Evolutionary conservation across 208 protist species (phyloP).

Genomic region (Blastocrithidia nonstop): DNA sequence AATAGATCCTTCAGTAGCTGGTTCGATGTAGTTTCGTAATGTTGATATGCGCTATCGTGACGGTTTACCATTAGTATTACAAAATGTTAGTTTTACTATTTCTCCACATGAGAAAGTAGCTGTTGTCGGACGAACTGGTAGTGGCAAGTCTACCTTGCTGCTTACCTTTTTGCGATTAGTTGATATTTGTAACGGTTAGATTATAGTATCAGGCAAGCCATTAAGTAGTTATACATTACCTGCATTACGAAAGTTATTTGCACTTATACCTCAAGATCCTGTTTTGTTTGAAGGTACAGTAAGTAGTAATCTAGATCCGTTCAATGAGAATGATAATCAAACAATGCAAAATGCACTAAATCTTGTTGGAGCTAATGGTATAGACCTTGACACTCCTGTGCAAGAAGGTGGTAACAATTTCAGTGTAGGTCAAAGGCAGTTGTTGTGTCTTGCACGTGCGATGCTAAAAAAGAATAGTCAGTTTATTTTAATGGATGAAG

Average conservation of each 20-base stretch:
- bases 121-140: conserved; percentile 69
- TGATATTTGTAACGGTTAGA: conserved; percentile 15
- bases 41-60: conserved; percentile 65
- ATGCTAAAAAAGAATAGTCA: conserved; percentile 30
- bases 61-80: conserved; percentile 56
- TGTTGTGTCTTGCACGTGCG: conserved; percentile 56
- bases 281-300: conserved; percentile 62
- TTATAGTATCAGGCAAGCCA: conserved; percentile 23
- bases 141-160: conserved; percentile 73
- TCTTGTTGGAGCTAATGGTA: conserved; percentile 18
- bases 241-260: conserved; percentile 36
- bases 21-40: conserved; percentile 34
- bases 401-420: conserved; percentile 19
- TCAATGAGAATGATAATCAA: conserved; percentile 17
- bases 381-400: neutral
- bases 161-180: conserved; percentile 52
- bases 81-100: conserved; percentile 36
- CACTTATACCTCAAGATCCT: conserved; percentile 72
- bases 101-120: conserved; percentile 52
- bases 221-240: conserved; percentile 18
- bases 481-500: conserved; percentile 79
- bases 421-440: conserved; percentile 63
- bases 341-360: conserved; percentile 18
- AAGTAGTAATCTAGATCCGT: conserved; percentile 58
- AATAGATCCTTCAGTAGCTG: neutral